phyloP scores from a whole-genome alignment of 2,329 filamentous ascomycete species.

The Cladobotryum protrusum region DNA sequence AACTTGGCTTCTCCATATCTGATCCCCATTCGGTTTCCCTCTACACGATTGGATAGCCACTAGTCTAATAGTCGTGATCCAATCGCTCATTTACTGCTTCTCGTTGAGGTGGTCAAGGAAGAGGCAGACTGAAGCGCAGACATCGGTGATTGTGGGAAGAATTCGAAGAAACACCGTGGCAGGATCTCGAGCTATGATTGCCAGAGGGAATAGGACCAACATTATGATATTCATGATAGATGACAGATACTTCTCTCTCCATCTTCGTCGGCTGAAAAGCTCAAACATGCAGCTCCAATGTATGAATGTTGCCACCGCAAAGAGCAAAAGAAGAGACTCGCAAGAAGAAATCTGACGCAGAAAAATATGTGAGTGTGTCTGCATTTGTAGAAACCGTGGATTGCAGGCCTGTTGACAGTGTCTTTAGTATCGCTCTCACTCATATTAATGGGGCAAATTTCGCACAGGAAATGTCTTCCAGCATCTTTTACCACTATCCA shows the following conservation, averaged over 20 bases:
- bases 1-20: too few species aligned
- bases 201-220: not conserved
- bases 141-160: not conserved
- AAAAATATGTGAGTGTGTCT: not conserved
- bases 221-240: not conserved
- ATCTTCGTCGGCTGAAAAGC: not conserved
- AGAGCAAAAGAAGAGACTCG: not conserved
- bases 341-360: not conserved
- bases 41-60: too few species aligned
- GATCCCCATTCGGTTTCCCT: too few species aligned
- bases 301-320: not conserved
- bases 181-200: not conserved
- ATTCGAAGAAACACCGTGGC: not conserved
- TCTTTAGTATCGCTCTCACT: not conserved
- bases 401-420: slow-evolving; percentile 3
- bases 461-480: slow-evolving; percentile 7
- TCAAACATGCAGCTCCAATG: slow-evolving; percentile 1
- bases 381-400: not conserved
- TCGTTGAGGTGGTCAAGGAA: slow-evolving; percentile 53
- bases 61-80: too few species aligned
- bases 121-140: not conserved
- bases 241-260: not conserved
- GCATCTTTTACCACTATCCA: not conserved
- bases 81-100: slow-evolving; percentile 54
- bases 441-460: not conserved